phyloP scores from a whole-genome alignment of 2,329 filamentous ascomycete species.

The Shiraia sp. region DNA sequence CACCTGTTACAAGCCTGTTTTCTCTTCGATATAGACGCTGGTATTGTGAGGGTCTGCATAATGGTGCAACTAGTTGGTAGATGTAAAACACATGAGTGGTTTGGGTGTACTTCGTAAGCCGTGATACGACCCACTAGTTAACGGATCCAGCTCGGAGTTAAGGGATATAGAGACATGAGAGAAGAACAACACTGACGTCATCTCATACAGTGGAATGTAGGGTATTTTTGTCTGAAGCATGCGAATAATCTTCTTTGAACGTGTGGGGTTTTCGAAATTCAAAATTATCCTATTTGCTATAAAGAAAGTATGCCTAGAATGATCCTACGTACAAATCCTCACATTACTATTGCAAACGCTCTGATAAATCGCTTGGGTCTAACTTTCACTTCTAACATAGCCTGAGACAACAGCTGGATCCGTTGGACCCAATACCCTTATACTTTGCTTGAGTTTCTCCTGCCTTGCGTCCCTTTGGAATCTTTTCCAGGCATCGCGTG shows the following conservation, averaged over 20 bases:
- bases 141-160: slow-evolving; percentile 11
- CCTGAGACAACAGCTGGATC: slow-evolving; percentile 25
- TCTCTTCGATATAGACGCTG: slow-evolving; percentile 34
- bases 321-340: no score
- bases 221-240: no score
- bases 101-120: no score
- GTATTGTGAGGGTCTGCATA: slow-evolving; percentile 24
- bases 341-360: no score
- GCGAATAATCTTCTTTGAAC: no score
- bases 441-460: slow-evolving; percentile 37
- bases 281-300: no score
- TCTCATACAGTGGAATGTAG: no score
- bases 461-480: slow-evolving; percentile 25
- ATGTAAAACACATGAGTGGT: background rate
- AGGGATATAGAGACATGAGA: no score
- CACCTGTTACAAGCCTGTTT: slow-evolving; percentile 40
- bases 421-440: slow-evolving; percentile 34
- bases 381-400: slow-evolving; percentile 12
- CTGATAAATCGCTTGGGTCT: slow-evolving; percentile 1
- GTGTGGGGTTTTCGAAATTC: no score
- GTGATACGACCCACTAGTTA: no score
- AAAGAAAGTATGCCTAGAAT: no score
- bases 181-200: no score
- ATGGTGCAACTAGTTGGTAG: background rate
- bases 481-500: slow-evolving; percentile 25